Conservation (phyloP, 495 filamentous ascomycete species). For the Neurospora hispaniola region DNA sequence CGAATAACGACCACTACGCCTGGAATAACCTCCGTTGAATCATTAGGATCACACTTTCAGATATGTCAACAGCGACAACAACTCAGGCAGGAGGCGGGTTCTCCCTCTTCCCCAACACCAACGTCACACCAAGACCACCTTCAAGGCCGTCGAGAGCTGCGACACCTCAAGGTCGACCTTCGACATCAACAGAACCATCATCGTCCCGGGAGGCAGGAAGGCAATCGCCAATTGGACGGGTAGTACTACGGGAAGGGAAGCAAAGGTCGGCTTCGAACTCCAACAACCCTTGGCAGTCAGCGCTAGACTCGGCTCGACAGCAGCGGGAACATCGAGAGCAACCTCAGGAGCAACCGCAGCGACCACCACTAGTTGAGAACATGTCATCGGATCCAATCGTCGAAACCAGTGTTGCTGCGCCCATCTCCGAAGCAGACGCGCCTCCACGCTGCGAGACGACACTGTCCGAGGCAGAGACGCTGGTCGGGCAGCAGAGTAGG, state of each 20-base stretch:
- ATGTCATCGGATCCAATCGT: slow-evolving; percentile 19
- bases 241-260: slow-evolving; percentile 23
- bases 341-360: slow-evolving; percentile 4
- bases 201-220: slow-evolving; percentile 21
- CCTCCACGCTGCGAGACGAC: slow-evolving; percentile 36
- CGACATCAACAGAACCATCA: slow-evolving; percentile 21
- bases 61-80: slow-evolving; percentile 5
- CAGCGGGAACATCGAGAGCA: slow-evolving; percentile 7
- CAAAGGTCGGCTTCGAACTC: slow-evolving; percentile 12
- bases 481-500: slow-evolving; percentile 37
- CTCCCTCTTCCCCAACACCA: slow-evolving; percentile 41
- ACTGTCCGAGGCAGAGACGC: slow-evolving; percentile 39
- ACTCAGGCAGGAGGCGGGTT: slow-evolving; percentile 33
- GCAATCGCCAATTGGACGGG: slow-evolving; percentile 20
- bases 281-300: slow-evolving; percentile 24
- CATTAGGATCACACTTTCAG: neutral
- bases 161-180: slow-evolving; percentile 28
- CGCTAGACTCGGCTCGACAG: slow-evolving; percentile 14
- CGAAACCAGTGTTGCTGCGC: slow-evolving; percentile 16
- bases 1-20: neutral
- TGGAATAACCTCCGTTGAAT: neutral
- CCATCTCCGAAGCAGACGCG: slow-evolving; percentile 22
- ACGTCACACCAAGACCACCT: slow-evolving; percentile 19
- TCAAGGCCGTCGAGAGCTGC: slow-evolving; percentile 27
- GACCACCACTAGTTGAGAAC: slow-evolving; percentile 1